These are phyloP conservation scores for Pseudogymnoascus sp. DNA, from an alignment of 2,329 filamentous ascomycete species.

Conservation along the genomic window DNA sequence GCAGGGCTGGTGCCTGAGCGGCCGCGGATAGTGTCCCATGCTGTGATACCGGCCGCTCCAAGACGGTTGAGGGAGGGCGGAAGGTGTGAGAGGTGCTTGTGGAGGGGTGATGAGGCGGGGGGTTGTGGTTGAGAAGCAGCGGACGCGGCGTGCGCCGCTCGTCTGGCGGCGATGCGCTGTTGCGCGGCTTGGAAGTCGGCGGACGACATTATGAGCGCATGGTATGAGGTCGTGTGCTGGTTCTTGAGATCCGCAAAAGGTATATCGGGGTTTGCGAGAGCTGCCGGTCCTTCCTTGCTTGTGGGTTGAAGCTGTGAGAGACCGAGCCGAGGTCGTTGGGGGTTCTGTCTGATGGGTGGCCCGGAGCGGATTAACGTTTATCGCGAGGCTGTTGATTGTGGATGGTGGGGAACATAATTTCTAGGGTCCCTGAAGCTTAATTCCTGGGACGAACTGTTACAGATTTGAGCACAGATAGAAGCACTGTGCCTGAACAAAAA, in stretches of 20 bases:
- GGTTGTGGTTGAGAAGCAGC: slow-evolving; percentile 43
- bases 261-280: background rate
- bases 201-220: slow-evolving; percentile 24
- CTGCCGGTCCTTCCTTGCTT: background rate
- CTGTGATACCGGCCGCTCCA: slow-evolving; percentile 37
- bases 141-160: slow-evolving; percentile 64
- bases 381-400: slow-evolving; percentile 3
- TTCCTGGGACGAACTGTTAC: background rate
- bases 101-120: slow-evolving; percentile 42
- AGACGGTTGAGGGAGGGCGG: slow-evolving; percentile 56
- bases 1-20: slow-evolving; percentile 74
- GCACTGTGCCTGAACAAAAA: background rate
- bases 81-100: slow-evolving; percentile 40
- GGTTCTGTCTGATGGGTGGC: background rate
- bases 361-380: slow-evolving; percentile 5
- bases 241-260: background rate
- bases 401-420: slow-evolving; percentile 8
- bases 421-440: slow-evolving; percentile 3
- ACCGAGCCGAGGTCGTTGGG: slow-evolving; percentile 4
- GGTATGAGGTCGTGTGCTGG: background rate
- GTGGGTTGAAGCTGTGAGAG: background rate
- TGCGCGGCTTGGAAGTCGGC: slow-evolving; percentile 73
- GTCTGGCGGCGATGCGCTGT: slow-evolving; percentile 73
- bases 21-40: slow-evolving; percentile 65
- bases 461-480: background rate